A percentile compares a stretch with the other conserved stretches of the same genome.
Conservation (phyloP, 768 basidiomycete genomes). For the Mrakia frigida region DNA sequence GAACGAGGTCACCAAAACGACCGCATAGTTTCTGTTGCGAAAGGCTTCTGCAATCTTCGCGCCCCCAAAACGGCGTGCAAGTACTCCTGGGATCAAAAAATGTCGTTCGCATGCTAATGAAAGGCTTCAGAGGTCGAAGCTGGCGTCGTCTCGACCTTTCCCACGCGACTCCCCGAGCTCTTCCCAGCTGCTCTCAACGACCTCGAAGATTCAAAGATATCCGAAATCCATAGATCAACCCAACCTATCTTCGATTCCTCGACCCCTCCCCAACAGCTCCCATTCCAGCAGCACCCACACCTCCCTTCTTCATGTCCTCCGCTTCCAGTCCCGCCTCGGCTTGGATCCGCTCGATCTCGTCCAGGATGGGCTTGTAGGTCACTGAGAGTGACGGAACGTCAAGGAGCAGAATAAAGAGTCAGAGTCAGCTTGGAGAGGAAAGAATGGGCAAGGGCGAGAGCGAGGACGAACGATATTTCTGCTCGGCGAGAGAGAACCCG, state of each 20-base stretch:
- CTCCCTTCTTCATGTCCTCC: slow-evolving; percentile 65
- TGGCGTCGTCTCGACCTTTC: no score
- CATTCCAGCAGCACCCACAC: slow-evolving; percentile 41
- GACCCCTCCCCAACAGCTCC: slow-evolving; percentile 25
- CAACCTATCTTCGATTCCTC: slow-evolving; percentile 17
- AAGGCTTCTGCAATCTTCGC: no score
- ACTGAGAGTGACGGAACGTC: slow-evolving; percentile 50
- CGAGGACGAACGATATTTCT: slow-evolving; percentile 59
- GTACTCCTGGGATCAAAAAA: no score
- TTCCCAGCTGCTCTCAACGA: no score
- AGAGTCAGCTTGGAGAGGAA: neutral
- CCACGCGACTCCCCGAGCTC: no score
- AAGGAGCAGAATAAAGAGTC: neutral
- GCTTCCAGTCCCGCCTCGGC: slow-evolving; percentile 79
- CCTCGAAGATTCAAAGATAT: no score
- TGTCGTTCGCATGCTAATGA: no score
- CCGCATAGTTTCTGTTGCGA: no score
- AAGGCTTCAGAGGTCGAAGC: no score
- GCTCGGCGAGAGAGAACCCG: slow-evolving; percentile 69
- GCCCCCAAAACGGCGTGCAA: no score
- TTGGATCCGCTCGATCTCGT: slow-evolving; percentile 76
- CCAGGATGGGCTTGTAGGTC: slow-evolving; percentile 73
- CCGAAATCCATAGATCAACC: no score
- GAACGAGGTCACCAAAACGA: no score
- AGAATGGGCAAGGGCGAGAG: neutral